Evolutionary conservation across 441 rosid genomes (phyloP), one percentile per base, ranked within the genome.

Genomic region (Pelargonium cotyledonis): DNA sequence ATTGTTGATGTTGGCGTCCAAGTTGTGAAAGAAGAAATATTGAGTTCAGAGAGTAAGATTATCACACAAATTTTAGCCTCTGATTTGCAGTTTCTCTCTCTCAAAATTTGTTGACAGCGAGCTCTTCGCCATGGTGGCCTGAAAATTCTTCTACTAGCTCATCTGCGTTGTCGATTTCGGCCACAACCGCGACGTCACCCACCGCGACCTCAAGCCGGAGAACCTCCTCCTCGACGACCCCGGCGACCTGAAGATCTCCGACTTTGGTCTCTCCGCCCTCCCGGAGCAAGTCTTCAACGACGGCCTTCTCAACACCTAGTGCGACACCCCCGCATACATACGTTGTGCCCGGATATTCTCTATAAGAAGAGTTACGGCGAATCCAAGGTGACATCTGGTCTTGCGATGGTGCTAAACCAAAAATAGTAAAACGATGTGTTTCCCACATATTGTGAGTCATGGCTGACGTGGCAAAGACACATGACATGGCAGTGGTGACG

Each of bases 381-480:
- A 0, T 92, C 96, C 0, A 89, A 91, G 72, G 97, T 86, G 97
- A 91, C 78, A 82, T 85, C 0, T 91, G 97, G 97, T 91, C 97
- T 0, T 91, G 97, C 66, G 96, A 96, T 8, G 97, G n/a, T n/a
- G n/a, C n/a, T n/a, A n/a, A n/a, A n/a, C n/a, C n/a, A n/a, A n/a
- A n/a, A n/a, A n/a, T n/a, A n/a, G n/a, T n/a, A n/a, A n/a, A n/a
- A n/a, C n/a, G n/a, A n/a, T n/a, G n/a, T n/a, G n/a, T n/a, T n/a
- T n/a, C n/a, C n/a, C n/a, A n/a, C n/a, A n/a, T n/a, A n/a, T n/a
- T n/a, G n/a, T n/a, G n/a, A n/a, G n/a, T n/a, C n/a, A n/a, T n/a
- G n/a, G n/a, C n/a, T n/a, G n/a, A n/a, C n/a, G n/a, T n/a, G n/a
- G n/a, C n/a, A n/a, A n/a, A n/a, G n/a, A n/a, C n/a, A n/a, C n/a